Conservation (phyloP, 2,329 filamentous ascomycete species). For the Fusarium illudens region DNA sequence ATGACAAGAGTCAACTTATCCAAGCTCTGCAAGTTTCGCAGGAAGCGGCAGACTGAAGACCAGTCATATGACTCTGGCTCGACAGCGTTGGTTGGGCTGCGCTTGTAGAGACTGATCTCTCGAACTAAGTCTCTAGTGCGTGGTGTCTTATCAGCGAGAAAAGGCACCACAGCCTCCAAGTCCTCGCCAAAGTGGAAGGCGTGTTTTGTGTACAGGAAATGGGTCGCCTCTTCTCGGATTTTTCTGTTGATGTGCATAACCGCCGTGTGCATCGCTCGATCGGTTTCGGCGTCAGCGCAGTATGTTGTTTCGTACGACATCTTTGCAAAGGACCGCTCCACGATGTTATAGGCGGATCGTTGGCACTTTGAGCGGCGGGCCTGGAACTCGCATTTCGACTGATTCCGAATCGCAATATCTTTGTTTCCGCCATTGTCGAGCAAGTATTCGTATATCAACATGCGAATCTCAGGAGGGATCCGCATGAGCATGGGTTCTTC, state of each 20-base stretch:
- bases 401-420: constrained; percentile 52
- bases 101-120: constrained; percentile 64
- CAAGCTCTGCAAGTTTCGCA: constrained; percentile 52
- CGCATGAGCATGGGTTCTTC: constrained; percentile 43
- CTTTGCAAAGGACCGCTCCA: constrained; percentile 52
- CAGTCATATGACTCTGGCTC: constrained; percentile 57
- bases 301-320: constrained; percentile 64
- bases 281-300: constrained; percentile 34
- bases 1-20: constrained; percentile 59
- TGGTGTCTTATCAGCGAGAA: constrained; percentile 64
- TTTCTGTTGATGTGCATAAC: constrained; percentile 57
- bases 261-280: constrained; percentile 50
- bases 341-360: constrained; percentile 52
- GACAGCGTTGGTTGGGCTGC: constrained; percentile 54
- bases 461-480: constrained; percentile 53
- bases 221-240: constrained; percentile 64
- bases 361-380: constrained; percentile 17
- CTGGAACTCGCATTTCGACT: constrained; percentile 42
- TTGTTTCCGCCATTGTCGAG: constrained; percentile 52
- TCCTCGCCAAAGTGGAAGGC: constrained; percentile 67
- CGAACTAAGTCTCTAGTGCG: constrained; percentile 57
- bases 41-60: constrained; percentile 61
- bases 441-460: constrained; percentile 55
- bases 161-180: constrained; percentile 68
- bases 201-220: constrained; percentile 64